Evolutionary conservation across 768 basidiomycete species (phyloP), one percentile per base, ranked within the genome.

Genomic region (Tephrocybe rancida): DNA sequence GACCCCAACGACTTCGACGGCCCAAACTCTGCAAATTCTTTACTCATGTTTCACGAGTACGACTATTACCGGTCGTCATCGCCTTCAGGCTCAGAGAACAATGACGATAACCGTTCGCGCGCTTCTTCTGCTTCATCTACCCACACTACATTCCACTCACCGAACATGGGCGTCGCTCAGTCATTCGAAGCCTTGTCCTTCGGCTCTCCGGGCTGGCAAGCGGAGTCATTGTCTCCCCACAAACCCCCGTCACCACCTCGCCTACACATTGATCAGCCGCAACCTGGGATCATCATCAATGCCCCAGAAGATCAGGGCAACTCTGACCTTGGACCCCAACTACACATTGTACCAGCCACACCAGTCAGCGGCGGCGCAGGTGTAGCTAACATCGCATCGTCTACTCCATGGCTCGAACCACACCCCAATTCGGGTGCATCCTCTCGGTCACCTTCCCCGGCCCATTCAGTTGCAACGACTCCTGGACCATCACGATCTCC

Each of bases 341-440:
- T 93, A 55, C 83, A 90, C 63, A 86, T 93, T 56, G 89, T 92
- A 6, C 91, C 91, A 37, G 88, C 90, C 19, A 93, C 91, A 3
- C 91, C 91, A 7, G 77, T 93, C 50, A 82, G 80, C 55, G 86
- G 84, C 39, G 85, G 82, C 19, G 84, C 73, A 30, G 77, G 72
- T 24, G 72, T 72, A 32, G 69, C 71, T 9, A 75, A 78, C 54
- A 65, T 48, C 21, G 9, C 45, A 5, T 16, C 50, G 9, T 34
- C 35, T 9, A 30, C 54, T 6, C 29, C 41, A 5, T 64, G 62
- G 62, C 59, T 63, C 3, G 56, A 56, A 2, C 25, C 44, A 19
- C 21, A 44, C 14, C 30, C 57, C 52, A 39, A 52, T 41, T 61
- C 60, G 48, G 37, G 18, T 34, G 25, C 18, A 52, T 64, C 44